Percentiles rank a stretch among this genome's conserved stretches.
Evolutionary conservation across 805 yeast genomes (phyloP).

Genomic region (Wickerhamiella sergipiensis): DNA sequence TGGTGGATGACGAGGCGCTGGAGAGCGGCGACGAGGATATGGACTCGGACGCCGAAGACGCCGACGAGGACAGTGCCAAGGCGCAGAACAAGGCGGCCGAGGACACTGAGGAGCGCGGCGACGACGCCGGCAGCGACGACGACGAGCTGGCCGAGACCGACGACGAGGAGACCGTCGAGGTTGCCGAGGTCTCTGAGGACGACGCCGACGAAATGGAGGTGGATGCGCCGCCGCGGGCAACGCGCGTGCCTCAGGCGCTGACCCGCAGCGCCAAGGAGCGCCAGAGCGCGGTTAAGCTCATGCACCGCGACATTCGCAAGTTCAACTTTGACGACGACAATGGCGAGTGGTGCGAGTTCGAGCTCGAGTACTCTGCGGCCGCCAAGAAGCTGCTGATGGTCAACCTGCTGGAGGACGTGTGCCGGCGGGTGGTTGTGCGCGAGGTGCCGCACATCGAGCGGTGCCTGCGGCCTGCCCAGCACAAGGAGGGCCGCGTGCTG

Average conservation of each 20-base stretch:
- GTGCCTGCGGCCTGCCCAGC: constrained; percentile 70
- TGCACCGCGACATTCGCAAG: constrained; percentile 58
- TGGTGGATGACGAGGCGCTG: constrained; percentile 25
- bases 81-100: constrained; percentile 79
- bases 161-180: constrained; percentile 15
- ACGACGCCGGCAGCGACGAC: constrained; percentile 24
- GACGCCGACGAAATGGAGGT: constrained; percentile 14
- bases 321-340: constrained; percentile 80
- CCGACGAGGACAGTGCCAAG: constrained; percentile 85
- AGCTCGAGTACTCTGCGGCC: constrained; percentile 66
- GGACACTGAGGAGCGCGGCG: constrained; percentile 76
- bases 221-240: neutral
- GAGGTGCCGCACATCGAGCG: constrained; percentile 87
- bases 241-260: constrained; percentile 22
- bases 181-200: constrained; percentile 5
- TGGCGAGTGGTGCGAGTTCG: constrained; percentile 91
- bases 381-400: constrained; percentile 94
- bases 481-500: constrained; percentile 57
- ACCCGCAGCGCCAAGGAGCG: constrained; percentile 64
- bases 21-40: constrained; percentile 71
- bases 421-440: constrained; percentile 81
- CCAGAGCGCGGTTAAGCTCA: constrained; percentile 64
- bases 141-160: constrained; percentile 26
- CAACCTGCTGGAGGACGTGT: constrained; percentile 83
- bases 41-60: constrained; percentile 90